Percentiles rank a stretch among this genome's conserved stretches.
Conservation (phyloP, 108 stramenopile genomes). For the Thalassiosira profunda region DNA sequence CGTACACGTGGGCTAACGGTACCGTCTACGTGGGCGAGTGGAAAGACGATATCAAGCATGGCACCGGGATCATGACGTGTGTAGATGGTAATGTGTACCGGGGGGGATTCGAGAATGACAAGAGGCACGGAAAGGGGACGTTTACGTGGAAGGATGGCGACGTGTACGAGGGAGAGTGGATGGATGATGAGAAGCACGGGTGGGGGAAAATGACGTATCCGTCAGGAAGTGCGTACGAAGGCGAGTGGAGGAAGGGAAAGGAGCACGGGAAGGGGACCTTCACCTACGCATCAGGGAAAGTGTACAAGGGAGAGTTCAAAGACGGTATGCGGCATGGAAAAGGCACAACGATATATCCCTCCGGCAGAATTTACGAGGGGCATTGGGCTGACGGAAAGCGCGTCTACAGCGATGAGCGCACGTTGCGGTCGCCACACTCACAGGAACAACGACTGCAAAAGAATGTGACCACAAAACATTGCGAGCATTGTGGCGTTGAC, state of each 20-base stretch:
- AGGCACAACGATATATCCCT: conserved; percentile 29
- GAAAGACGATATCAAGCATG: background rate
- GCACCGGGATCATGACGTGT: background rate
- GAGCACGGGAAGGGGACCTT: conserved; percentile 15
- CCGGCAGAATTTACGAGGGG: conserved; percentile 26
- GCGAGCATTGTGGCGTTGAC: no score
- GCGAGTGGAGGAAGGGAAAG: conserved; percentile 7
- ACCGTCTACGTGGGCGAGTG: conserved; percentile 1
- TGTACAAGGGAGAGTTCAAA: conserved; percentile 22
- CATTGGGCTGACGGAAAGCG: conserved; percentile 19
- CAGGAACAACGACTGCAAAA: no score
- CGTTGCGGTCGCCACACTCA: no score
- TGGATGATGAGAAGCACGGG: conserved; percentile 16
- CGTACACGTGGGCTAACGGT: background rate
- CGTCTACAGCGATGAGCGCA: conserved; percentile 27
- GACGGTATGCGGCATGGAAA: conserved; percentile 19
- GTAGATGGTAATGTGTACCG: background rate
- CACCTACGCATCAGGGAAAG: conserved; percentile 11
- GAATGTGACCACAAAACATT: no score
- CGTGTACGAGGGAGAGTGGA: conserved; percentile 25
- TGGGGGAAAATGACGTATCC: conserved; percentile 44
- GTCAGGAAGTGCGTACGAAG: conserved; percentile 20
- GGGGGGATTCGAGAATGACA: conserved; percentile 10
- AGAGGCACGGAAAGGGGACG: conserved; percentile 21
- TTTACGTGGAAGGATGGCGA: conserved; percentile 32